phyloP scores from a whole-genome alignment of 306 rosid species.

The Citrullus amarus region DNA sequence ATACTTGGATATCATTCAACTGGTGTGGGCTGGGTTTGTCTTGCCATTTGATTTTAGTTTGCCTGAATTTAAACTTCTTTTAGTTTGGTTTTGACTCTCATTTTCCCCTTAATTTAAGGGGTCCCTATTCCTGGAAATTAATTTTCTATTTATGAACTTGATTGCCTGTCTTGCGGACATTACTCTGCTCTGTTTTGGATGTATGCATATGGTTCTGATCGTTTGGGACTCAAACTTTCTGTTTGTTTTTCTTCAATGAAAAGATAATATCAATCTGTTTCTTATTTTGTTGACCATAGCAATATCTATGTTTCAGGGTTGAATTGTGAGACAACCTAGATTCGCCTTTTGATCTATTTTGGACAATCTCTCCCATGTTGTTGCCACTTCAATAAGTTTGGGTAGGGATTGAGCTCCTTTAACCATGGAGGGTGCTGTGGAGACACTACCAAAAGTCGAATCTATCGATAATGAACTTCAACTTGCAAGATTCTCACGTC shows the following conservation, averaged over 20 bases:
- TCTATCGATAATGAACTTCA: conserved; percentile 19
- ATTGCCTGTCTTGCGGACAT: neutral
- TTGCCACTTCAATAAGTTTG: neutral
- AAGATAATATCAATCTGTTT: neutral
- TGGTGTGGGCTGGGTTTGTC: neutral
- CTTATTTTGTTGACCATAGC: neutral
- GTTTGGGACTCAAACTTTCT: neutral
- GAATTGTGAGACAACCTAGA: neutral
- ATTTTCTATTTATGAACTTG: conserved; percentile 9
- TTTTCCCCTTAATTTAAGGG: neutral
- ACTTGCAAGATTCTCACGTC: conserved; percentile 35
- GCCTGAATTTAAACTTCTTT: conserved; percentile 1
- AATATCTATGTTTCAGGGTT: neutral
- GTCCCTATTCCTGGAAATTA: neutral
- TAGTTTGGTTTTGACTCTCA: conserved; percentile 2
- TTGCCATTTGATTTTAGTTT: neutral
- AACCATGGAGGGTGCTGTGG: conserved; percentile 33
- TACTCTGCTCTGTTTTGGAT: neutral
- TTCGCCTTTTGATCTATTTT: neutral
- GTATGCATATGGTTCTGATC: neutral
- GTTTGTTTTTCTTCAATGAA: neutral
- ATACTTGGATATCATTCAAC: neutral
- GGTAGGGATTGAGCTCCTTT: neutral
- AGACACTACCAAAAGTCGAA: conserved; percentile 22
- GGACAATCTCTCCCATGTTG: neutral